Percentiles rank a stretch among this genome's conserved stretches.
These are phyloP conservation scores for Pelargonium citronellum DNA, from an alignment of 441 rosid genomes.

Conservation along the genomic window DNA sequence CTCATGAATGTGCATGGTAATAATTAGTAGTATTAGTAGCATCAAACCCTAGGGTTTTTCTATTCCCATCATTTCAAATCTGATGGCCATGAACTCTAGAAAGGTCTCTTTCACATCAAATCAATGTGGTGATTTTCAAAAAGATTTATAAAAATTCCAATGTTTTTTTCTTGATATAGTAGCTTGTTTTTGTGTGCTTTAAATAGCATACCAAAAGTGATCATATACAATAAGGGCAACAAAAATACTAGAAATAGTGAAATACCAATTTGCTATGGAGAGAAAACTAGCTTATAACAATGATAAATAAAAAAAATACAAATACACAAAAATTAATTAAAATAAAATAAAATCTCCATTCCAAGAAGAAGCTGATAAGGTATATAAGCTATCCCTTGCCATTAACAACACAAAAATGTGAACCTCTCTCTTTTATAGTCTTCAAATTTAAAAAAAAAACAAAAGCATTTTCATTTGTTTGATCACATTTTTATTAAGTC, in stretches of 20 bases:
- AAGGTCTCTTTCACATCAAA: conserved; percentile 6
- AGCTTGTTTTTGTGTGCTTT: neutral
- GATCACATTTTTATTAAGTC: neutral
- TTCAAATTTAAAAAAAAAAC: neutral
- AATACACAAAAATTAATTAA: conserved; percentile 2
- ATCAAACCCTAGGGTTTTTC: neutral
- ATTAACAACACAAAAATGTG: neutral
- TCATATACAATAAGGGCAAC: neutral
- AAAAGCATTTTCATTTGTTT: neutral
- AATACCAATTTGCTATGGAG: neutral
- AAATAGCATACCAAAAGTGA: neutral
- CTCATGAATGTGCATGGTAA: neutral
- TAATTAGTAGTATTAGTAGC: neutral
- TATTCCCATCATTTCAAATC: neutral
- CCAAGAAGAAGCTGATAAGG: conserved; percentile 31
- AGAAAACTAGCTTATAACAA: too few relatives aligned
- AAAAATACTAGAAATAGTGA: neutral
- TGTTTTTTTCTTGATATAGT: neutral
- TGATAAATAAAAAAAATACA: conserved; percentile 18
- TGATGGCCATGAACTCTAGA: neutral
- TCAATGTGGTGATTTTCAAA: conserved; percentile 1
- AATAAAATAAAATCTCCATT: conserved; percentile 20
- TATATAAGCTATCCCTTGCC: conserved; percentile 39
- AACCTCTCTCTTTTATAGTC: conserved; percentile 3
- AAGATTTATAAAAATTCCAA: neutral